A percentile compares a stretch with the other conserved stretches of the same genome.
These are phyloP conservation scores for Pleurotus eryngii DNA, from an alignment of 768 basidiomycete species.

Conservation along the genomic window DNA sequence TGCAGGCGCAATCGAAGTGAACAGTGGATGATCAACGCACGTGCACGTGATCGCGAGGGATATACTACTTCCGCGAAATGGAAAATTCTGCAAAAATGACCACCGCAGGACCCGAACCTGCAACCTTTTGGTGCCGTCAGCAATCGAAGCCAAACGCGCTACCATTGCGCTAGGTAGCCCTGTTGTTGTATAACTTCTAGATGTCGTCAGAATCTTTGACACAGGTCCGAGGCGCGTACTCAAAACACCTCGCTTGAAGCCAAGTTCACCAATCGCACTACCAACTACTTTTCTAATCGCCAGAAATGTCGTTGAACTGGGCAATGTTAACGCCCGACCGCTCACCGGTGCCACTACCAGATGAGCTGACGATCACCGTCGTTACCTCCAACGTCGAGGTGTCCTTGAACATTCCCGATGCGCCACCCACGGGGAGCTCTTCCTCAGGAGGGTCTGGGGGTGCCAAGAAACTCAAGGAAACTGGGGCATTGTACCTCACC, in stretches of 20 bases:
- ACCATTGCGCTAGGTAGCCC: constrained; percentile 90
- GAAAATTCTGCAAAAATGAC: constrained; percentile 41
- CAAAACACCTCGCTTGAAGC: too few species aligned
- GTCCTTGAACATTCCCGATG: constrained; percentile 53
- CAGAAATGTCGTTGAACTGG: constrained; percentile 77
- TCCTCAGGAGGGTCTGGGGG: constrained; percentile 53
- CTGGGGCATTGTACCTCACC: constrained; percentile 61
- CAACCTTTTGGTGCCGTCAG: constrained; percentile 85
- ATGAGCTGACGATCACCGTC: constrained; percentile 57
- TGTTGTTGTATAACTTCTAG: constrained; percentile 7
- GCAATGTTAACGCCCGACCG: constrained; percentile 59
- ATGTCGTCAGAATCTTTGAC: not conserved
- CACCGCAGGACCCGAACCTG: constrained; percentile 96
- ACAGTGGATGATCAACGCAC: not conserved
- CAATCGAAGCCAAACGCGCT: constrained; percentile 90
- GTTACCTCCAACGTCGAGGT: constrained; percentile 59
- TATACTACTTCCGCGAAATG: not conserved
- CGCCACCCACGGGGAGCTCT: constrained; percentile 38
- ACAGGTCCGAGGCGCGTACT: too few species aligned
- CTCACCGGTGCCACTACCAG: constrained; percentile 58
- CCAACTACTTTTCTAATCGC: not conserved
- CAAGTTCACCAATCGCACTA: too few species aligned
- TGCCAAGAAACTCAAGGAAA: constrained; percentile 52
- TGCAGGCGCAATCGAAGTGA: not conserved
- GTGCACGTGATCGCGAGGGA: constrained; percentile 1